Evolutionary conservation across 1,139 yeast genomes (phyloP), one percentile per base, ranked within the genome.

Genomic region (Yamadazyma triangularis): DNA sequence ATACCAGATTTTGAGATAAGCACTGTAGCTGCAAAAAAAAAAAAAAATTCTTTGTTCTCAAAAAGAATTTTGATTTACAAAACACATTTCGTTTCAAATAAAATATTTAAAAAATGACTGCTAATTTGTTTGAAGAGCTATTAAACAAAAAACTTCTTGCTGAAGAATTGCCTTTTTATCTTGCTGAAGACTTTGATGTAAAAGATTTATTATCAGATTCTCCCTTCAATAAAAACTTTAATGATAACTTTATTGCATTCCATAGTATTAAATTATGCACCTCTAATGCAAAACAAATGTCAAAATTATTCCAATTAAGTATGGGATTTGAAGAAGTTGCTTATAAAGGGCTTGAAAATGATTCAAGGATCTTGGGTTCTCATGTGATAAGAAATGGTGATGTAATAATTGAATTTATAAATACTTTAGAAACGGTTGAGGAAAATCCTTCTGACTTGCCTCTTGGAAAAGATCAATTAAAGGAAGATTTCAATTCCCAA

Each of bases 301-400:
- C 93, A 0, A 53, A 58, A 18, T 73, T 66, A 47, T 73, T 79
- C 35, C 66, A 73, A 30, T 46, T 66, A 11, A 55, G 73, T 4
- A 70, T 78, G 62, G 95, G 93, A 0, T 85, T 85, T 50, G 45
- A 60, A 18, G 74, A 70, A 27, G 51, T 79, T 28, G 93, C 88
- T 1, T 75, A 69, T 44, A 66, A 56, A 38, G 87, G 86, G 2
- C 63, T 85, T 28, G 91, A 82, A 47, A 81, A 80, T 2, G 85
- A 82, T 2, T 73, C 82, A 4, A 64, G 73, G 31, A 56, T 64
- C 9, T 51, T 76, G 9, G 69, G 77, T 4, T 64, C 81, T 2
- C 82, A 80, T 44, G 93, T 79, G 0, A 65, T 85, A 9, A 53
- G 52, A 23, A 79, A 79, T 47, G 82, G 82, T 1, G 47, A 60